A percentile compares a stretch with the other conserved stretches of the same genome.
phyloP scores from a whole-genome alignment of 305 asterid genomes.

The Fraxinus albicans region DNA sequence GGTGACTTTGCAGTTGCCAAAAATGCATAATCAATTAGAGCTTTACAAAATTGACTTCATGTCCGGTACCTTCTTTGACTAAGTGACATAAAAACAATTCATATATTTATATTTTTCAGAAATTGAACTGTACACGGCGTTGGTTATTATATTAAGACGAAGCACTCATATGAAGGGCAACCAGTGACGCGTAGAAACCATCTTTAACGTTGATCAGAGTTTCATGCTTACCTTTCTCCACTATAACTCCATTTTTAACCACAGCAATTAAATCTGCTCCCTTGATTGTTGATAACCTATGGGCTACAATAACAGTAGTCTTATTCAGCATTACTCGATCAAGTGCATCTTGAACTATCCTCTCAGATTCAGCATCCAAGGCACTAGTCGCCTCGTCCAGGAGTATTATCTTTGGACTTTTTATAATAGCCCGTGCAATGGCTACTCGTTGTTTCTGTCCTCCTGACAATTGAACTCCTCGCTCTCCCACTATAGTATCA shows the following conservation, averaged over 20 bases:
- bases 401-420: conserved; percentile 65
- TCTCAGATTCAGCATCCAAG: conserved; percentile 82
- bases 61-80: not conserved
- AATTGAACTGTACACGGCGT: not conserved
- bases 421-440: conserved; percentile 81
- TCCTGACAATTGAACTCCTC: conserved; percentile 81
- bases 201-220: conserved; percentile 52
- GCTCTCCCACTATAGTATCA: conserved; percentile 78
- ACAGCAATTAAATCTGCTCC: conserved; percentile 77
- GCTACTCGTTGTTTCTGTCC: conserved; percentile 95
- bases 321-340: conserved; percentile 70
- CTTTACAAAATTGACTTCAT: not conserved
- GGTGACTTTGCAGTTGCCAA: not conserved
- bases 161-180: conserved; percentile 57
- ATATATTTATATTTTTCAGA: not conserved
- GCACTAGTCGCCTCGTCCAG: conserved; percentile 92
- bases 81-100: not conserved
- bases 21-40: not conserved
- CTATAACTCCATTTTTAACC: conserved; percentile 70
- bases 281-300: conserved; percentile 70
- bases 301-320: conserved; percentile 85
- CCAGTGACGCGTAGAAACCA: conserved; percentile 70
- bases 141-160: not conserved
- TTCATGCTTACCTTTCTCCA: conserved; percentile 81
- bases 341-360: conserved; percentile 79